These are phyloP conservation scores for Drechslera avenae DNA, from an alignment of 2,329 filamentous ascomycete genomes.

Conservation along the genomic window DNA sequence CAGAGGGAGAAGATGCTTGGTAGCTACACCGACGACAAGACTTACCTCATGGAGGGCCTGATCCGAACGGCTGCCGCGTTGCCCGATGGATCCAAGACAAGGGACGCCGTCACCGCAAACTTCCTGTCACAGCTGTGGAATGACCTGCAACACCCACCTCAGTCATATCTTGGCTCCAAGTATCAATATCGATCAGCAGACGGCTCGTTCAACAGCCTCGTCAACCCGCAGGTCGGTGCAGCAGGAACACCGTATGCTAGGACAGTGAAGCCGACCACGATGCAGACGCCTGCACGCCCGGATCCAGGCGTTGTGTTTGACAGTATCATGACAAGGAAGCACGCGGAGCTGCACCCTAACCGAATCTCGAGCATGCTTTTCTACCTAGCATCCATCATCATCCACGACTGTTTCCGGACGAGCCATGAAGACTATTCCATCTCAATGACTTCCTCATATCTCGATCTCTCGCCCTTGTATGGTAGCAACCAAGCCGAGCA, in stretches of 20 bases:
- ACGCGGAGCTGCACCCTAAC: conserved; percentile 69
- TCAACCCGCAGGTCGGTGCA: conserved; percentile 66
- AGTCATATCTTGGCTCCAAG: conserved; percentile 51
- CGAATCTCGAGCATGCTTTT: conserved; percentile 77
- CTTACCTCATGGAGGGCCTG: conserved; percentile 64
- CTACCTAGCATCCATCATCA: conserved; percentile 72
- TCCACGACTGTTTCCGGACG: conserved; percentile 68
- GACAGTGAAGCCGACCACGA: conserved; percentile 63
- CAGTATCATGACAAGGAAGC: conserved; percentile 66
- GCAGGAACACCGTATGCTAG: conserved; percentile 72
- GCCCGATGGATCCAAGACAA: conserved; percentile 47
- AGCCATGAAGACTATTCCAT: conserved; percentile 66
- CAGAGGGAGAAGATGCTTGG: conserved; percentile 52
- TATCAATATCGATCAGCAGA: conserved; percentile 56
- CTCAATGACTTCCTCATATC: conserved; percentile 73
- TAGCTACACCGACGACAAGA: conserved; percentile 64
- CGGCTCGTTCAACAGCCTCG: conserved; percentile 61
- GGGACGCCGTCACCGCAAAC: conserved; percentile 50
- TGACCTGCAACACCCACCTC: conserved; percentile 56
- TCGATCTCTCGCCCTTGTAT: conserved; percentile 75
- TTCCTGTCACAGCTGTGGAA: conserved; percentile 56
- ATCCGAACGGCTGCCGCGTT: conserved; percentile 55
- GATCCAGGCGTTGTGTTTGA: conserved; percentile 72
- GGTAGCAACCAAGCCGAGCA: conserved; percentile 72
- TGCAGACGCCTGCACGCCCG: conserved; percentile 65